Evolutionary conservation across 2,329 filamentous ascomycete genomes (phyloP).

Genomic region (Amylocarpus encephaloides): DNA sequence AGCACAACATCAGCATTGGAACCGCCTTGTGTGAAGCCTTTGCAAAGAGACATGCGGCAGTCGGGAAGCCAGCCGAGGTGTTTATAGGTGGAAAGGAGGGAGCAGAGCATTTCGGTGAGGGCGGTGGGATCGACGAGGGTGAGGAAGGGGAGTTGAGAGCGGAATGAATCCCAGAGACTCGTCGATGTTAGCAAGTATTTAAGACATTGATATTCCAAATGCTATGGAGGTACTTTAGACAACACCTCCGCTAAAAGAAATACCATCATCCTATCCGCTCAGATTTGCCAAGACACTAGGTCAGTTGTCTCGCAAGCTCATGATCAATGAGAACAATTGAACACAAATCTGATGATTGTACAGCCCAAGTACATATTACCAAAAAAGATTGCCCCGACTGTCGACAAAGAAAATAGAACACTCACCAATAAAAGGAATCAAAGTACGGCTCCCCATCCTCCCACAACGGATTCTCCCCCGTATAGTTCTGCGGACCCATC

Average conservation of each 20-base stretch:
- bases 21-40: constrained; percentile 68
- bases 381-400: background rate
- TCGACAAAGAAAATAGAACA: background rate
- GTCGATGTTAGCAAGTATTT: background rate
- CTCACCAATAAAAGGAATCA: constrained; percentile 58
- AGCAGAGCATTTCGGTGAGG: constrained; percentile 60
- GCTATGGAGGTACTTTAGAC: background rate
- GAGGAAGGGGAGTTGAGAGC: constrained; percentile 62
- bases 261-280: too few relatives aligned
- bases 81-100: constrained; percentile 66
- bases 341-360: too few relatives aligned
- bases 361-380: too few relatives aligned
- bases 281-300: too few relatives aligned
- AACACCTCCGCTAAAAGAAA: too few relatives aligned
- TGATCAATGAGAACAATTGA: too few relatives aligned
- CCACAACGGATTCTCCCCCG: constrained; percentile 66
- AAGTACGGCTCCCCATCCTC: constrained; percentile 62
- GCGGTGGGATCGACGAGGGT: constrained; percentile 61
- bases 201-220: background rate
- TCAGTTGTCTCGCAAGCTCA: too few relatives aligned
- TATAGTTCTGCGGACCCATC: constrained; percentile 68
- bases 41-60: constrained; percentile 60
- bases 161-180: constrained; percentile 68
- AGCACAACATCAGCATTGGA: constrained; percentile 69
- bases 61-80: constrained; percentile 45